Evolutionary conservation across 352 stramenopile genomes (phyloP).

Genomic region (Pythium apleroticum): DNA sequence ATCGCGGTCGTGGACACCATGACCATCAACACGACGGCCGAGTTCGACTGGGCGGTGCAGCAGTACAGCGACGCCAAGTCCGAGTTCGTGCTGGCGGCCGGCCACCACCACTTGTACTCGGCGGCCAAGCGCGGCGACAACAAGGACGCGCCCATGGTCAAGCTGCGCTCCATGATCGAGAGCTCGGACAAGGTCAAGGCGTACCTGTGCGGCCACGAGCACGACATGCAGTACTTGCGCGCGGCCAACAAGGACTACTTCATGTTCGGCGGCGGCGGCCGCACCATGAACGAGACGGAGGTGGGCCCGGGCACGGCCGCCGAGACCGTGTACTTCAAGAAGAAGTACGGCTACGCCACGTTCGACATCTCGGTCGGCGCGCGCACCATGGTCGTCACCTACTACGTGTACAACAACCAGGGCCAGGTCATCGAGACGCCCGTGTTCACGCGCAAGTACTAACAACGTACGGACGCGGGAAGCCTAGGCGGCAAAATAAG

Average conservation of each 20-base stretch:
- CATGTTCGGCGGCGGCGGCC: conserved; percentile 38
- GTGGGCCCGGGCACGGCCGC: conserved; percentile 28
- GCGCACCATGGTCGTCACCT: conserved; percentile 33
- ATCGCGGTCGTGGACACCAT: conserved; percentile 36
- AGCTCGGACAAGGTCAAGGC: conserved; percentile 31
- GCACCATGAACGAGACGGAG: conserved; percentile 32
- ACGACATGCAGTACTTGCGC: conserved; percentile 44
- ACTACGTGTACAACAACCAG: conserved; percentile 38
- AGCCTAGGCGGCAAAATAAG: not conserved
- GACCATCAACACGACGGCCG: conserved; percentile 25
- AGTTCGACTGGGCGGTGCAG: conserved; percentile 31
- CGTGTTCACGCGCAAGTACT: conserved; percentile 32
- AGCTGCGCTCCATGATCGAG: conserved; percentile 29
- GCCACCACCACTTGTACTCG: conserved; percentile 42
- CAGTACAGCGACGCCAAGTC: conserved; percentile 28
- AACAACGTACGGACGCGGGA: not conserved
- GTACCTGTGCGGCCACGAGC: conserved; percentile 43
- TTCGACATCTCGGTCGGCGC: conserved; percentile 32
- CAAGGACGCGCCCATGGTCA: conserved; percentile 28
- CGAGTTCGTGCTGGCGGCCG: conserved; percentile 29
- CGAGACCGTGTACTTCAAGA: conserved; percentile 35
- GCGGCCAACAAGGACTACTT: conserved; percentile 35
- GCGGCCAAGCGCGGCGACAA: conserved; percentile 33
- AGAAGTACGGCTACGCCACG: conserved; percentile 38
- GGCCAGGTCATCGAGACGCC: conserved; percentile 33